Conservation (phyloP, 371 early-diverging fungal genomes). For the Circinella umbellata region DNA sequence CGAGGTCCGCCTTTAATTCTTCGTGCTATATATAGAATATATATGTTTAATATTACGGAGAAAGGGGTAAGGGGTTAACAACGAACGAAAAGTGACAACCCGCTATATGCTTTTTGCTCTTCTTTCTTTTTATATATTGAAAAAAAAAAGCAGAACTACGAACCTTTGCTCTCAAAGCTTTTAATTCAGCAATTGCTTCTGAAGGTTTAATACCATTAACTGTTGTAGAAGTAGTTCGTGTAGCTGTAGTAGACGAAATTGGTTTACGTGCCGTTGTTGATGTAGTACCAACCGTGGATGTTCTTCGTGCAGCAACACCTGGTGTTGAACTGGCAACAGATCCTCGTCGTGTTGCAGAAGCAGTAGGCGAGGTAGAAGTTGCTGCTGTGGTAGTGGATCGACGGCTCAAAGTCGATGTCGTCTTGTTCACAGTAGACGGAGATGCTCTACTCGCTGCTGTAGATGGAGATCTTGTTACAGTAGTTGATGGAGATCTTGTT, state of each 20-base stretch:
- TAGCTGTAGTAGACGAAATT: background rate
- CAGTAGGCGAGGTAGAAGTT: conserved; percentile 20
- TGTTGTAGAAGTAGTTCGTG: conserved; percentile 16
- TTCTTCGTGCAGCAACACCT: background rate
- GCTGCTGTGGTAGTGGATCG: conserved; percentile 22
- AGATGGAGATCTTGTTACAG: conserved; percentile 12
- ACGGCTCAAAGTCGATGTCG: conserved; percentile 10
- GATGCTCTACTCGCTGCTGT: conserved; percentile 7
- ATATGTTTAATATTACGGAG: background rate
- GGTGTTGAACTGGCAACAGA: conserved; percentile 3
- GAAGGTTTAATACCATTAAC: conserved; percentile 22
- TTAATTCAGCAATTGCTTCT: conserved; percentile 27
- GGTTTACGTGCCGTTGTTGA: conserved; percentile 11
- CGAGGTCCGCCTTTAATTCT: conserved; percentile 18
- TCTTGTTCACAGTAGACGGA: conserved; percentile 17
- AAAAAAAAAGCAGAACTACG: background rate
- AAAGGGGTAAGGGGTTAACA: too few relatives aligned
- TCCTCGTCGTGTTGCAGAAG: conserved; percentile 10
- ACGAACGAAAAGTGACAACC: too few relatives aligned
- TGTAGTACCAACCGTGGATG: conserved; percentile 6
- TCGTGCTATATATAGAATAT: conserved; percentile 17
- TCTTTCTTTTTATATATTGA: background rate
- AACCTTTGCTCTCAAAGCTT: conserved; percentile 27
- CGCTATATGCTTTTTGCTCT: background rate
- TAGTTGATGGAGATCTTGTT: background rate